Conservation (phyloP, 768 basidiomycete species). For the Panaeolus cyanescens region DNA sequence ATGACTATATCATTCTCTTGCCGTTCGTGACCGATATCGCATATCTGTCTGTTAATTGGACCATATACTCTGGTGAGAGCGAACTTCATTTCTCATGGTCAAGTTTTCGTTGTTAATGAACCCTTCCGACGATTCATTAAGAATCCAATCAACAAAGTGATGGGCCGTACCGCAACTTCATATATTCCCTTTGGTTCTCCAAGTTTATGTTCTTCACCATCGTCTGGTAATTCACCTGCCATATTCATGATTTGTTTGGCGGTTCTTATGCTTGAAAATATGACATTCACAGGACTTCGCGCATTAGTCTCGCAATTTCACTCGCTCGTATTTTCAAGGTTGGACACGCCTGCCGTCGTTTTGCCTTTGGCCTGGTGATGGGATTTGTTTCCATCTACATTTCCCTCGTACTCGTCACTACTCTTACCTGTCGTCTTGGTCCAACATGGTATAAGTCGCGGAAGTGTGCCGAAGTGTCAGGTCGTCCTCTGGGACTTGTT, state of each 20-base stretch:
- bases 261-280: no score
- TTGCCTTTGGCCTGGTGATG: not conserved
- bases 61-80: not conserved
- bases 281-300: not conserved
- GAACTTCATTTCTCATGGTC: not conserved
- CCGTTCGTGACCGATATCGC: constrained; percentile 12
- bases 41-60: not conserved
- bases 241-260: no score
- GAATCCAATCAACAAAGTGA: not conserved
- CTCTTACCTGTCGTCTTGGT: not conserved
- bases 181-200: not conserved
- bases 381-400: not conserved
- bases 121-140: not conserved
- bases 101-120: no score
- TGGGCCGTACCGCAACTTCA: not conserved
- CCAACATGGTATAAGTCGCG: not conserved
- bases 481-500: not conserved
- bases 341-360: not conserved
- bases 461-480: not conserved
- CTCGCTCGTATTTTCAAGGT: not conserved
- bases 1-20: constrained; percentile 18
- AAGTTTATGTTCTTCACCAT: not conserved
- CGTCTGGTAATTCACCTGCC: not conserved
- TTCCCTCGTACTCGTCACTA: not conserved
- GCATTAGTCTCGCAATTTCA: not conserved